These are phyloP conservation scores for Fraxinus quadrangulata DNA, from an alignment of 257 asterid species.

Conservation along the genomic window DNA sequence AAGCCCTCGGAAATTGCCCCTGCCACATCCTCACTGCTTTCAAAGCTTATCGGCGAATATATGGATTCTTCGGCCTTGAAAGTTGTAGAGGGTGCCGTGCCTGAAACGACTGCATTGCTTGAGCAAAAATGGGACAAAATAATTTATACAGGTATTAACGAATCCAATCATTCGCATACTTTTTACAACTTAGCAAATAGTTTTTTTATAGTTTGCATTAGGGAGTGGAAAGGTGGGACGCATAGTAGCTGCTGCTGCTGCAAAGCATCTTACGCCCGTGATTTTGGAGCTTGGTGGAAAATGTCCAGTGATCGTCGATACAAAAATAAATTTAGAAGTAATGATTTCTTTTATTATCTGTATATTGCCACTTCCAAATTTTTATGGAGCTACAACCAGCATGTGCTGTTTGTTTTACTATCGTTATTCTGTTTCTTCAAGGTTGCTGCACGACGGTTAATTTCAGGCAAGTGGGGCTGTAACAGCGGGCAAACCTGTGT, in stretches of 20 bases:
- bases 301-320: slow-evolving; percentile 74
- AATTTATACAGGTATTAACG: slow-evolving; percentile 58
- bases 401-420: slow-evolving; percentile 1
- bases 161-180: slow-evolving; percentile 1
- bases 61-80: slow-evolving; percentile 47
- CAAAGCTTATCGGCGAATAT: slow-evolving; percentile 44
- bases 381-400: neutral
- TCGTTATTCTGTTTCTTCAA: slow-evolving; percentile 26
- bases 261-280: slow-evolving; percentile 89
- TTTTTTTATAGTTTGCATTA: neutral
- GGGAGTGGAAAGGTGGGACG: slow-evolving; percentile 85
- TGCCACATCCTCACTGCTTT: slow-evolving; percentile 45
- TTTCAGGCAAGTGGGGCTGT: slow-evolving; percentile 91
- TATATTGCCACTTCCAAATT: neutral
- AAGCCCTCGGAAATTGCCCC: slow-evolving; percentile 58
- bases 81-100: slow-evolving; percentile 47
- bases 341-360: neutral
- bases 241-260: slow-evolving; percentile 76
- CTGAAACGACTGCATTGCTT: slow-evolving; percentile 61
- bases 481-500: slow-evolving; percentile 91
- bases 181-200: neutral
- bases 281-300: slow-evolving; percentile 93
- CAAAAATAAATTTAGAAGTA: slow-evolving; percentile 63
- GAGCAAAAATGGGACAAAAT: slow-evolving; percentile 73
- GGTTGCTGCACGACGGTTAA: slow-evolving; percentile 74